Percentiles rank a stretch among this genome's conserved stretches.
phyloP scores from a whole-genome alignment of 306 rosid species.

The Benincasa hispida region DNA sequence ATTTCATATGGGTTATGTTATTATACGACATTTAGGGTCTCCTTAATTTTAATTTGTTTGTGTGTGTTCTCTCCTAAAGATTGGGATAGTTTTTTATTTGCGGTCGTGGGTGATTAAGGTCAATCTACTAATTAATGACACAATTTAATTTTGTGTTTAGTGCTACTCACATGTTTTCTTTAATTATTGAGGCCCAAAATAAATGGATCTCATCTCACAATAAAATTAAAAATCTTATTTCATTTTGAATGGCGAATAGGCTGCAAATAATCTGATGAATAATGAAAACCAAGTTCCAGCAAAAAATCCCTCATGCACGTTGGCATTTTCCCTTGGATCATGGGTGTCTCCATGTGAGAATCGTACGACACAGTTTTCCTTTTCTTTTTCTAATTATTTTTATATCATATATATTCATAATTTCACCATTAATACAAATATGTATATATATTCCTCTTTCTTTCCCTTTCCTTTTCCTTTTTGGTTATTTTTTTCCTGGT shows the following conservation, averaged over 20 bases:
- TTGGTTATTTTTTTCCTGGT: neutral
- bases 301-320: conserved; percentile 30
- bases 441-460: neutral
- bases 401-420: neutral
- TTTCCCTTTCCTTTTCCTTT: neutral
- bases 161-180: neutral
- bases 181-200: conserved; percentile 1
- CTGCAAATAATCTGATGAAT: neutral
- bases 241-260: neutral
- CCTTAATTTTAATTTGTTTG: too few species aligned
- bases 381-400: conserved; percentile 11
- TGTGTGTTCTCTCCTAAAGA: neutral
- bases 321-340: conserved; percentile 33
- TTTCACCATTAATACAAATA: neutral
- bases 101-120: neutral
- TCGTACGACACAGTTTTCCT: conserved; percentile 17
- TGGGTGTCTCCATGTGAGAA: conserved; percentile 48
- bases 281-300: conserved; percentile 22
- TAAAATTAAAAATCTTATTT: neutral
- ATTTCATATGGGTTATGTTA: too few species aligned
- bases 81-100: neutral
- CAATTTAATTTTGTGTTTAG: neutral
- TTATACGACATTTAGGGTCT: too few species aligned
- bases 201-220: neutral
- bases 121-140: neutral